phyloP scores from a whole-genome alignment of 2,329 filamentous ascomycete genomes.

The Rhynchosporium graminicola region DNA sequence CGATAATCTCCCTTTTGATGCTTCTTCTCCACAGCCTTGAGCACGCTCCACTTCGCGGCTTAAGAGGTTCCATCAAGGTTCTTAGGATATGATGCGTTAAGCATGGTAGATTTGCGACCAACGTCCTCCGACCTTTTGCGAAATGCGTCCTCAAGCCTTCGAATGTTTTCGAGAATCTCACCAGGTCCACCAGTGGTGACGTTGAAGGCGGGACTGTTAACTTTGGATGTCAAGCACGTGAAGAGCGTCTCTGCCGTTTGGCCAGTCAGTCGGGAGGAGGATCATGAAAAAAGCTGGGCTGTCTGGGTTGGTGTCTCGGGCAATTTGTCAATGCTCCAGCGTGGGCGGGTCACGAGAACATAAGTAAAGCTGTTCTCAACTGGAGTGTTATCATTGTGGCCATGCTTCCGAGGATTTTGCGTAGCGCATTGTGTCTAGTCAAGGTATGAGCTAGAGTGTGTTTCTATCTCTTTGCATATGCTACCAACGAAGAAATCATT shows the following conservation, averaged over 20 bases:
- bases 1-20: neutral
- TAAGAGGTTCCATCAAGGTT: neutral
- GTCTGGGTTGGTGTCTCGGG: conserved; percentile 27
- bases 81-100: conserved; percentile 24
- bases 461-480: conserved; percentile 26
- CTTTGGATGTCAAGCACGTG: conserved; percentile 30
- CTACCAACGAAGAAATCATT: conserved; percentile 26
- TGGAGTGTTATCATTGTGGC: conserved; percentile 30
- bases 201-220: conserved; percentile 31
- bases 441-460: conserved; percentile 28
- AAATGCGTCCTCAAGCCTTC: conserved; percentile 25
- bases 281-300: conserved; percentile 23
- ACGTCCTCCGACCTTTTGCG: too few species aligned
- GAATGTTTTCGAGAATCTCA: conserved; percentile 29
- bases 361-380: conserved; percentile 31
- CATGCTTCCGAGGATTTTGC: conserved; percentile 19
- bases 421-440: conserved; percentile 29
- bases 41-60: conserved; percentile 17
- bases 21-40: conserved; percentile 20
- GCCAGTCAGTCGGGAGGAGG: conserved; percentile 24
- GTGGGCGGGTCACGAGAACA: conserved; percentile 25
- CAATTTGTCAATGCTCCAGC: conserved; percentile 21
- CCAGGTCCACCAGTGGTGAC: conserved; percentile 28
- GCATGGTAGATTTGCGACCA: conserved; percentile 26
- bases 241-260: conserved; percentile 28